Conservation (phyloP, 129 eudicot species). For the Kitagawia praeruptora region DNA sequence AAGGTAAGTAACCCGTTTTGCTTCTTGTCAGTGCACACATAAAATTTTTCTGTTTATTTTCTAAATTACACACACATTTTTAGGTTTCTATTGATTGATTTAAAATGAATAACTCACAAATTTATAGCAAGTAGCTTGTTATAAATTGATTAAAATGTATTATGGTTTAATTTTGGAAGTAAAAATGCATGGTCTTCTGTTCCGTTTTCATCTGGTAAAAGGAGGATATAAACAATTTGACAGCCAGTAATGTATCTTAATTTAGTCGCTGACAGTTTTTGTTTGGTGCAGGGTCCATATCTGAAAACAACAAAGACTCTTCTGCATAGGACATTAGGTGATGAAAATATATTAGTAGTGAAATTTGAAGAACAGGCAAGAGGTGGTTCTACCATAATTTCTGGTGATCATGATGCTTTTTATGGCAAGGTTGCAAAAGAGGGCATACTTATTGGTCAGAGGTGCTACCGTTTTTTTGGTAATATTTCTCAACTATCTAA, state of each 20-base stretch:
- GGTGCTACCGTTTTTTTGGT: slow-evolving; percentile 64
- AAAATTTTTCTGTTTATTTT: neutral
- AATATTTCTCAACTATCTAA: neutral
- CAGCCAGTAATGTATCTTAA: neutral
- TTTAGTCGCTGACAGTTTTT: neutral
- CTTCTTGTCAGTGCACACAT: neutral
- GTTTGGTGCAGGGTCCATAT: slow-evolving; percentile 50
- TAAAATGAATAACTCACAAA: neutral
- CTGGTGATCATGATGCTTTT: neutral
- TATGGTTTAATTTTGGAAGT: neutral
- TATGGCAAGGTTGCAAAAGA: slow-evolving; percentile 27
- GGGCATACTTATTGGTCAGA: slow-evolving; percentile 58
- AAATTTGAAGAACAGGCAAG: slow-evolving; percentile 34
- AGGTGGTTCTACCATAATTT: neutral
- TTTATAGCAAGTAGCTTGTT: neutral
- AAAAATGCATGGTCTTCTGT: neutral
- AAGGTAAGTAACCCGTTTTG: slow-evolving; percentile 28
- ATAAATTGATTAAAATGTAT: neutral
- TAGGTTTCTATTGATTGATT: neutral
- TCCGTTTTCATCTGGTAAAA: neutral
- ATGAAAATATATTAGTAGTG: slow-evolving; percentile 58
- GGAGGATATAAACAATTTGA: neutral
- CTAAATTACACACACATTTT: neutral
- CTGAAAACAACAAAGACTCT: slow-evolving; percentile 38
- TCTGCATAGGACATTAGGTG: slow-evolving; percentile 58